These are phyloP conservation scores for Nasturtium officinale DNA, from an alignment of 345 rosid species.

Conservation along the genomic window DNA sequence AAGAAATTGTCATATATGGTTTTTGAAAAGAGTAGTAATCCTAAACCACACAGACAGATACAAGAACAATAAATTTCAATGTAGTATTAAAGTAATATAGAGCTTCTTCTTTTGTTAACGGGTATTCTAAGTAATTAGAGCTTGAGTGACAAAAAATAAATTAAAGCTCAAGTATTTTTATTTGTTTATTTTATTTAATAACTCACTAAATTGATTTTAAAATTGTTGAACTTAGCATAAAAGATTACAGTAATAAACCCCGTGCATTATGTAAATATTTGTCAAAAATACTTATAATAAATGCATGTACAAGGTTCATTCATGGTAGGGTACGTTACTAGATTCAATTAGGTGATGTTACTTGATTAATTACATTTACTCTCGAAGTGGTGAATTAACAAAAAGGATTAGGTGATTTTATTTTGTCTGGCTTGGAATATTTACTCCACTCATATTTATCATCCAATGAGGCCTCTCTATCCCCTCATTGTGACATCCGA, in stretches of 20 bases:
- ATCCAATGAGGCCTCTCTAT: conserved; percentile 38
- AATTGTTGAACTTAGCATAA: neutral
- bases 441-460: conserved; percentile 40
- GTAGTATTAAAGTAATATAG: neutral
- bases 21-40: neutral
- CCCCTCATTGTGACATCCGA: conserved; percentile 34
- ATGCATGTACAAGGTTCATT: conserved; percentile 28
- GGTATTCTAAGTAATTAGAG: neutral
- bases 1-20: neutral
- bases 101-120: too few species aligned
- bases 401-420: conserved; percentile 33
- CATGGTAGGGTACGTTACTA: conserved; percentile 34
- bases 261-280: conserved; percentile 1
- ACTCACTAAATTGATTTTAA: neutral
- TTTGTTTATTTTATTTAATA: neutral
- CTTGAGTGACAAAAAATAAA: too few species aligned
- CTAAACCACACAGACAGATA: neutral
- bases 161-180: neutral
- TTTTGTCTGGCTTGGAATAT: conserved; percentile 41
- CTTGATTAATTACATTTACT: conserved; percentile 22
- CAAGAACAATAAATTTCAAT: neutral
- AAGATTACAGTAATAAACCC: neutral
- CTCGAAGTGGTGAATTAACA: conserved; percentile 34
- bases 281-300: conserved; percentile 1
- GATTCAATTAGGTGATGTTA: conserved; percentile 24